phyloP scores from a whole-genome alignment of 257 asterid genomes.

The Ophiorrhiza pumila region DNA sequence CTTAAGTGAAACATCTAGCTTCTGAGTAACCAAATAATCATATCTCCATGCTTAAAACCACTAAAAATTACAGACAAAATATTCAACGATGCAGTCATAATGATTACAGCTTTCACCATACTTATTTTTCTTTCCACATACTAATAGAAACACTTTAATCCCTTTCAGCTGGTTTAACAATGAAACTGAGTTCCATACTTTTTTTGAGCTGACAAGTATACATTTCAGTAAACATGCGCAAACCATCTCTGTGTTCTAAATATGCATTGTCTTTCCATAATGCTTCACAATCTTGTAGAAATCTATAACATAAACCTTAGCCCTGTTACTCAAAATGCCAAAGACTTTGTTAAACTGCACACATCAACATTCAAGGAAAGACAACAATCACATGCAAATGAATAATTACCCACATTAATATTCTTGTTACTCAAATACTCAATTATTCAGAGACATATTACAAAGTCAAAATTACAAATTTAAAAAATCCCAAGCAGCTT shows the following conservation, averaged over 20 bases:
- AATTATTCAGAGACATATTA: neutral
- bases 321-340: neutral
- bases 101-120: neutral
- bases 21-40: neutral
- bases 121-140: neutral
- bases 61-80: neutral
- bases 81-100: neutral
- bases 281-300: neutral
- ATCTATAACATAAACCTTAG: neutral
- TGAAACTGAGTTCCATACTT: neutral
- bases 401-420: neutral
- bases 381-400: neutral
- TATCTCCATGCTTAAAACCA: neutral
- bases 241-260: neutral
- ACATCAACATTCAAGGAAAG: neutral
- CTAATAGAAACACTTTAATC: neutral
- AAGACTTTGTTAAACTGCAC: too few relatives aligned
- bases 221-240: neutral
- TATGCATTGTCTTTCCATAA: neutral
- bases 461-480: neutral
- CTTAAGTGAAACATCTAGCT: neutral
- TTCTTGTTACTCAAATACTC: neutral
- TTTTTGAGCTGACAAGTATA: neutral
- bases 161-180: neutral
- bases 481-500: conserved; percentile 29